Conservation (phyloP, 2,329 filamentous ascomycete genomes). For the Boeremia lycopersici region DNA sequence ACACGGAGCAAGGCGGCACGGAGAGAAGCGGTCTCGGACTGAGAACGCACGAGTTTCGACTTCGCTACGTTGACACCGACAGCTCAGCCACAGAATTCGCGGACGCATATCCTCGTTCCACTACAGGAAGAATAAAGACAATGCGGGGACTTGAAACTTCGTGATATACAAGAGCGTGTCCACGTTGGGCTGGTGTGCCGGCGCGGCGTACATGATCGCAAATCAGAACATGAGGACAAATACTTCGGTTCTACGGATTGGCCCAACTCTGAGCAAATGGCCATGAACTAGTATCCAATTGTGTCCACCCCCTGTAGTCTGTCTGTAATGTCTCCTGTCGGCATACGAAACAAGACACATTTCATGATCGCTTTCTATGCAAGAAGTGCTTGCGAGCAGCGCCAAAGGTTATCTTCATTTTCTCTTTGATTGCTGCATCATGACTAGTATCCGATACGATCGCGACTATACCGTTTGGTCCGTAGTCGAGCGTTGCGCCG, state of each 20-base stretch:
- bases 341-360: too few species aligned
- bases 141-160: neutral
- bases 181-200: neutral
- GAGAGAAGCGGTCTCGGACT: neutral
- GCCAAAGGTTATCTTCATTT: too few species aligned
- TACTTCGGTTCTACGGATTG: too few species aligned
- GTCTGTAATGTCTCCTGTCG: too few species aligned
- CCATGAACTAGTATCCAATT: too few species aligned
- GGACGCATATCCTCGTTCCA: neutral
- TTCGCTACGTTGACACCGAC: neutral
- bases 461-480: conserved; percentile 8
- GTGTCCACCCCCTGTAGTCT: too few species aligned
- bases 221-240: too few species aligned
- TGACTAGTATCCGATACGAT: neutral
- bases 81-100: neutral
- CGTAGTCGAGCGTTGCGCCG: conserved; percentile 3
- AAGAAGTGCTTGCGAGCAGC: neutral
- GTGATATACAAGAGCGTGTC: neutral
- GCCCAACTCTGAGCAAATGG: too few species aligned
- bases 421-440: neutral
- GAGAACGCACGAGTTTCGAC: neutral
- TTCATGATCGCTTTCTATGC: neutral
- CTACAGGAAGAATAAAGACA: neutral
- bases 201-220: neutral
- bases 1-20: neutral